A percentile compares a stretch with the other conserved stretches of the same genome.
Conservation (phyloP, 306 rosid genomes). For the Canavalia gladiata region DNA sequence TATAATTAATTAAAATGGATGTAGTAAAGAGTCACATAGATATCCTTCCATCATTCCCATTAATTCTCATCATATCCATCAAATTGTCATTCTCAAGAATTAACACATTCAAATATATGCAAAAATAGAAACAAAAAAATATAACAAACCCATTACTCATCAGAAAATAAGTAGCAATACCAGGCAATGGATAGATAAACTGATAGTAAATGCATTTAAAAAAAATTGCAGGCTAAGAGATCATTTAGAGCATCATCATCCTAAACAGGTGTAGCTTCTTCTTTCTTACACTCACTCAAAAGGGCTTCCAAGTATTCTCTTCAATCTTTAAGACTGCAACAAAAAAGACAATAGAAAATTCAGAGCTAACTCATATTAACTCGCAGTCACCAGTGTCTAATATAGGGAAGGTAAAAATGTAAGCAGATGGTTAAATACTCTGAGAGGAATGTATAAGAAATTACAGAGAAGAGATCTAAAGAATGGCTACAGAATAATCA, state of each 20-base stretch:
- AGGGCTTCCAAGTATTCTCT: conserved; percentile 97
- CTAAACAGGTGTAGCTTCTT: conserved; percentile 97
- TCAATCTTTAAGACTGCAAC: conserved; percentile 94
- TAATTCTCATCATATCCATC: conserved; percentile 28
- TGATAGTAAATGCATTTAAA: conserved; percentile 33
- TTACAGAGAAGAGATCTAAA: no score
- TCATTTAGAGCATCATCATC: conserved; percentile 97
- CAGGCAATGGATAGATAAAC: conserved; percentile 29
- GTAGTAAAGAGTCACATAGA: conserved; percentile 12
- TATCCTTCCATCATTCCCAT: conserved; percentile 12
- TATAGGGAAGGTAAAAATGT: no score
- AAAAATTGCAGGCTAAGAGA: conserved; percentile 91
- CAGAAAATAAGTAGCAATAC: conserved; percentile 35
- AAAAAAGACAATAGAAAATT: conserved; percentile 50
- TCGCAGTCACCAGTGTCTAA: no score
- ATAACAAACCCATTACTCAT: conserved; percentile 12
- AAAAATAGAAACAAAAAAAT: conserved; percentile 39
- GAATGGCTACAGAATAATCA: no score
- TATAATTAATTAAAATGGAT: conserved; percentile 24
- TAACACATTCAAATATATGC: conserved; percentile 31
- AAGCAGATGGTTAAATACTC: no score
- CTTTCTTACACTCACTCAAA: conserved; percentile 96
- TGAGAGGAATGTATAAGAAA: no score
- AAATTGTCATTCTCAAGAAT: conserved; percentile 33
- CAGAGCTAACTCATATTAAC: conserved; percentile 35